phyloP scores from a whole-genome alignment of 2,329 filamentous ascomycete species.

The Monilinia aucupariae region DNA sequence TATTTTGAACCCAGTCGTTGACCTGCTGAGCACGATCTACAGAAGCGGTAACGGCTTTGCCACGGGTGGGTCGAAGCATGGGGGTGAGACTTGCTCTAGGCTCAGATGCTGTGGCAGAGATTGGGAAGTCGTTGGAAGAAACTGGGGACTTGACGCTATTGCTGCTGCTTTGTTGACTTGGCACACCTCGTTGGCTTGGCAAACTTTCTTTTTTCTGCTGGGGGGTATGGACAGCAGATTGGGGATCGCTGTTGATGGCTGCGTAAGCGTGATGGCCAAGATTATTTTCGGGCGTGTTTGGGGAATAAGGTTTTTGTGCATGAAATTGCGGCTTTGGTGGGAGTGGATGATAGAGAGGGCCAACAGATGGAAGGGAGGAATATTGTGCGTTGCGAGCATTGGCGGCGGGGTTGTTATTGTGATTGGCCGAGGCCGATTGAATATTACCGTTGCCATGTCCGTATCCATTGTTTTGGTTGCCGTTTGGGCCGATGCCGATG shows the following conservation, averaged over 20 bases:
- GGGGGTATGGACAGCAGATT: not conserved
- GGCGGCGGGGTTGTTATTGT: slow-evolving; percentile 1
- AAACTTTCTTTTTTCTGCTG: not conserved
- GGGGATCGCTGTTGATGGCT: not conserved
- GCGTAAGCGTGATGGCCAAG: not conserved
- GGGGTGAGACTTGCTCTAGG: slow-evolving; percentile 20
- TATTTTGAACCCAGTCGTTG: slow-evolving; percentile 21
- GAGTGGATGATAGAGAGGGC: not conserved
- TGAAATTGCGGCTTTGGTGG: slow-evolving; percentile 10
- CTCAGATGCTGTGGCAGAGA: slow-evolving; percentile 20
- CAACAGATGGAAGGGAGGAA: not conserved
- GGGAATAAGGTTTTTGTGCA: not conserved
- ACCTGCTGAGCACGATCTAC: slow-evolving; percentile 22
- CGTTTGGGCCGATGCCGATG: not conserved
- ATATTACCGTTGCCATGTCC: not conserved
- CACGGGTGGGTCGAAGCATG: slow-evolving; percentile 24
- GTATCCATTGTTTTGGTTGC: not conserved
- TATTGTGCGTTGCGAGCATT: slow-evolving; percentile 11
- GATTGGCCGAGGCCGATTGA: not conserved
- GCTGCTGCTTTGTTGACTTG: not conserved
- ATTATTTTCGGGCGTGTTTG: not conserved
- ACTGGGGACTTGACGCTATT: not conserved
- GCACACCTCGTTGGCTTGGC: not conserved
- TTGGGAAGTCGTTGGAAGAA: not conserved
- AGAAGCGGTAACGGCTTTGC: slow-evolving; percentile 20